Conservation (phyloP, 1,139 yeast species). For the Suhomyces bolitotheri region DNA sequence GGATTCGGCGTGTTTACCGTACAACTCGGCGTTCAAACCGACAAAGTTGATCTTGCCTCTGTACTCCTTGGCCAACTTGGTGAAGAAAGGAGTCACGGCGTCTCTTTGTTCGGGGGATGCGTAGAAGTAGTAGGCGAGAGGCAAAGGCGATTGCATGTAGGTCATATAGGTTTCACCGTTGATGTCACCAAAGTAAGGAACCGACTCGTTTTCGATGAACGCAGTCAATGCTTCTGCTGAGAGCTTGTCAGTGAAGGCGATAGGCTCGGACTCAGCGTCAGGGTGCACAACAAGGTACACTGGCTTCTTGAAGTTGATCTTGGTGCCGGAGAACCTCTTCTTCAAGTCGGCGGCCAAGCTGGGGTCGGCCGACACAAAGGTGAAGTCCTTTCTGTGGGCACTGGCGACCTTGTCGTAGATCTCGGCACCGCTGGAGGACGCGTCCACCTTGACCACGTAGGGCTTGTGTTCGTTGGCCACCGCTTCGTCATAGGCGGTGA, state of each 20-base stretch:
- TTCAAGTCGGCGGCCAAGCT: constrained; percentile 45
- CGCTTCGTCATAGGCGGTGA: constrained; percentile 52
- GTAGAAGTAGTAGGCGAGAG: constrained; percentile 88
- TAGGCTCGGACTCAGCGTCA: constrained; percentile 31
- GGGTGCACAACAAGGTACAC: constrained; percentile 51
- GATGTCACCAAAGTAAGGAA: constrained; percentile 90
- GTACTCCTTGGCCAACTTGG: constrained; percentile 65
- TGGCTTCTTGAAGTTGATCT: constrained; percentile 35
- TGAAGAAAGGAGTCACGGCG: constrained; percentile 52
- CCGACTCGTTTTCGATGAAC: constrained; percentile 67
- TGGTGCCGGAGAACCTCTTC: constrained; percentile 19
- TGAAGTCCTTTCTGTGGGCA: constrained; percentile 41
- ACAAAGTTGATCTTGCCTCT: constrained; percentile 87
- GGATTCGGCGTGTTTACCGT: constrained; percentile 86
- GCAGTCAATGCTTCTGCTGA: constrained; percentile 40
- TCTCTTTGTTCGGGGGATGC: constrained; percentile 66
- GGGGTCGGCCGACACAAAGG: constrained; percentile 60
- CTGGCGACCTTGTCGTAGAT: constrained; percentile 20
- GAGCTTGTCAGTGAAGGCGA: constrained; percentile 26
- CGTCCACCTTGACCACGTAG: constrained; percentile 47
- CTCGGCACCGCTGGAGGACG: constrained; percentile 8
- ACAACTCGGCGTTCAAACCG: constrained; percentile 78
- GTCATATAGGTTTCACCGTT: constrained; percentile 76
- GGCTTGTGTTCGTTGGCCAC: constrained; percentile 51
- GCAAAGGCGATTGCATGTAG: constrained; percentile 72